Conservation (phyloP, 352 stramenopile species). For the Phytophthora niederhauseri region DNA sequence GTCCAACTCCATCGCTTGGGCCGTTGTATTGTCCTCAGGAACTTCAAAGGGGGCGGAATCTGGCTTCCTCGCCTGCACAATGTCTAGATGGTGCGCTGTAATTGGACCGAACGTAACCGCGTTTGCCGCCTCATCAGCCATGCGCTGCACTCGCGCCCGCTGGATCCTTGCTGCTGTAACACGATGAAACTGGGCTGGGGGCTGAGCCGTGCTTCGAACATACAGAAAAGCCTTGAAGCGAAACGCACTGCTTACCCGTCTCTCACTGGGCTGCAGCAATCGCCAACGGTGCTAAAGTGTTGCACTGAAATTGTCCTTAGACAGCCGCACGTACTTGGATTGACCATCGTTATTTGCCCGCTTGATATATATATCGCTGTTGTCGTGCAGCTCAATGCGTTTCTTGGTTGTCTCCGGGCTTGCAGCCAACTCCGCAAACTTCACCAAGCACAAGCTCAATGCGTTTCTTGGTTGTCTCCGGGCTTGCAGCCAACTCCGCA, state of each 20-base stretch:
- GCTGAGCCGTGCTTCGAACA: not conserved
- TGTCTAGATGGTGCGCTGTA: too few species aligned
- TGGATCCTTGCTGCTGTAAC: not conserved
- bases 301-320: not conserved
- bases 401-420: not conserved
- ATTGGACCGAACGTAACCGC: too few species aligned
- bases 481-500: not conserved
- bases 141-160: constrained; percentile 1
- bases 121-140: constrained; percentile 8
- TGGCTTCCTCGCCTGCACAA: too few species aligned
- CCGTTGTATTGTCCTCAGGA: too few species aligned
- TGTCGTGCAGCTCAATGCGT: not conserved
- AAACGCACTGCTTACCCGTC: not conserved
- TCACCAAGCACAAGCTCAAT: constrained; percentile 8
- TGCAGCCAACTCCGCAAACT: not conserved
- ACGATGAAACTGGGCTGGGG: constrained; percentile 11
- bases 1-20: too few species aligned
- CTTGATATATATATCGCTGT: constrained; percentile 7
- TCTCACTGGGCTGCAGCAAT: not conserved
- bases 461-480: not conserved
- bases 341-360: constrained; percentile 4
- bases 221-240: constrained; percentile 11
- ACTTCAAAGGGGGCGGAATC: too few species aligned
- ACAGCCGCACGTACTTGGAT: constrained; percentile 2
- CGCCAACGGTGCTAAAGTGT: constrained; percentile 8